These are phyloP conservation scores for Ceratocystis destructans DNA, from an alignment of 2,329 filamentous ascomycete genomes.

Conservation along the genomic window DNA sequence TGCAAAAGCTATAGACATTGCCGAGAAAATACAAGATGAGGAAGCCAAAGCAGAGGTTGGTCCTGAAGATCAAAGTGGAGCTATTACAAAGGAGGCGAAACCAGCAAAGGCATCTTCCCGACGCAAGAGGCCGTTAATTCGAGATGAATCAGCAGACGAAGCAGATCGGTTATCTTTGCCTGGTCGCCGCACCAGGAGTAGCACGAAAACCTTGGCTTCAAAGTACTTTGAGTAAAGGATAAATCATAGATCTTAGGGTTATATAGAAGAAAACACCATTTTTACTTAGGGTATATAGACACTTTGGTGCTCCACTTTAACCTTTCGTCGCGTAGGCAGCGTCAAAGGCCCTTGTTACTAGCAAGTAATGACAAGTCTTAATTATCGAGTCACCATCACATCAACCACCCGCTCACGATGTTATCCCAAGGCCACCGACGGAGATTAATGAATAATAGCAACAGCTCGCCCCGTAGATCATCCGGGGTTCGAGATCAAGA, in stretches of 20 bases:
- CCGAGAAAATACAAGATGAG: background rate
- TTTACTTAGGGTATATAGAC: background rate
- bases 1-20: background rate
- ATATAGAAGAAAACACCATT: background rate
- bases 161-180: conserved; percentile 7
- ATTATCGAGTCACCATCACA: background rate
- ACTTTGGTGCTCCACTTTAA: background rate
- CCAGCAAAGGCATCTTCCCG: conserved; percentile 4
- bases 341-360: background rate
- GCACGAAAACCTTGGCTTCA: background rate
- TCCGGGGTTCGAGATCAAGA: background rate
- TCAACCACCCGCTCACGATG: background rate
- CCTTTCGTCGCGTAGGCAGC: background rate
- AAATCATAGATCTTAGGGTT: background rate
- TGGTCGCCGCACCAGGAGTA: background rate
- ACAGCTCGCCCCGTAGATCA: background rate
- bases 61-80: background rate
- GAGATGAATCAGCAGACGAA: conserved; percentile 23
- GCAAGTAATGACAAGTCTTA: background rate
- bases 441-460: background rate
- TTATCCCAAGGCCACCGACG: background rate
- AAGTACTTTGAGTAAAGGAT: background rate
- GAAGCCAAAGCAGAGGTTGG: background rate
- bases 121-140: conserved; percentile 22
- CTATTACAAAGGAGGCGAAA: conserved; percentile 12